Base-by-base conservation (phyloP, 345 rosid species). In the Citropsis articulata region DNA sequence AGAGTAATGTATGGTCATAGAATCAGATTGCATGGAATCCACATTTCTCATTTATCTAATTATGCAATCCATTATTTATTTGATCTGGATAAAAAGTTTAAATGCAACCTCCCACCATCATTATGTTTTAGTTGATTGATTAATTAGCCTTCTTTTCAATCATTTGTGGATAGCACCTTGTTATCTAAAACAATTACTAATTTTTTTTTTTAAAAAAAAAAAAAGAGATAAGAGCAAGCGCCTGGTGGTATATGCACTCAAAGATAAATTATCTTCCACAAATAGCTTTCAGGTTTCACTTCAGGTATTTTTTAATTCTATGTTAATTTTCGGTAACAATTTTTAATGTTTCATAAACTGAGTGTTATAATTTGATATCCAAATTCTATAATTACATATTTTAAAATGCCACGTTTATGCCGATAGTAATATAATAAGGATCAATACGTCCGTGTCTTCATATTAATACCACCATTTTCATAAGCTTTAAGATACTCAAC, bases 81-180 rank as follows among this genome's bases (percentile, higher is more conserved):
- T 67, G 8, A 55, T 69, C 16, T 45, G 71, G 71, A 67, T n/a
- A 38, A 38, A 67, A 67, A 38, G 71, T 9, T 67, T n/a, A n/a
- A 10, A 42, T 9, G 57, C 57, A 6, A 42, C 25, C 27, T 4
- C 18, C 73, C 60, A 69, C 50, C 50, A 18, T 24, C 73, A 48
- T 69, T 14, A 13, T 28, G 6, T 9, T 4, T 40, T 22, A 16
- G 55, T 67, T 67, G 71, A 9, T 67, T 22, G 9, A 8, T 64
- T 64, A 6, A 6, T 38, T 67, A 22, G 7, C 48, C 28, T 61
- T 61, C 64, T 61, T 61, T 27, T 28, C 65, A 38, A 38, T n/a
- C 50, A 67, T 67, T 38, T 13, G 48, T 4, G 12, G 30, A 8
- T 66, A 9, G n/a, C 50, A 42, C 5, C 24, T 33, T 65, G 10